Percentiles rank a stretch among this genome's conserved stretches.
Conservation (phyloP, 352 stramenopile species). For the Globisporangium cederbergense region DNA sequence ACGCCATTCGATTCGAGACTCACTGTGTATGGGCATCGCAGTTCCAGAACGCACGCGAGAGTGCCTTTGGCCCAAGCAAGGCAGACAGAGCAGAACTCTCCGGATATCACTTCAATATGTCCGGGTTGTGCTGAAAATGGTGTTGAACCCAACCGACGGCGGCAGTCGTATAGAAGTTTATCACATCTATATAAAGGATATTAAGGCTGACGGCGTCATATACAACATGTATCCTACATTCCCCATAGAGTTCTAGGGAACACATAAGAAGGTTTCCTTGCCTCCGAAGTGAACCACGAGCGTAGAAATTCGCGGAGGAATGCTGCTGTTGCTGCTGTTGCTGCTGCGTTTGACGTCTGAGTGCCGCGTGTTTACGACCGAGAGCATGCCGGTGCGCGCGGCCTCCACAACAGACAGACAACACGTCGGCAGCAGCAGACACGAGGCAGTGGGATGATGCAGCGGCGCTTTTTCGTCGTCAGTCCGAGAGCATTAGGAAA, state of each 20-base stretch:
- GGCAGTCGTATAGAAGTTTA: neutral
- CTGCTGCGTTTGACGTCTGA: neutral
- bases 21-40: too few species aligned
- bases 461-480: neutral
- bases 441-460: conserved; percentile 1
- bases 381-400: neutral
- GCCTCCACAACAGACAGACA: neutral
- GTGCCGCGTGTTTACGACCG: neutral
- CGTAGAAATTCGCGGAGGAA: neutral
- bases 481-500: conserved; percentile 9
- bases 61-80: neutral
- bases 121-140: neutral
- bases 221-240: too few species aligned
- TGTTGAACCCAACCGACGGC: neutral
- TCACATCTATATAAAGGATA: neutral
- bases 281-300: neutral
- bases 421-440: neutral
- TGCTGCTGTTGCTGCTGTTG: too few species aligned
- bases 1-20: too few species aligned
- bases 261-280: neutral
- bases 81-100: neutral
- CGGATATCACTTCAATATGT: neutral
- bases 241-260: neutral
- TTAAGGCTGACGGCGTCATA: too few species aligned
- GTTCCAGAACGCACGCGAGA: neutral